phyloP scores from a whole-genome alignment of 495 filamentous ascomycete species.

The Penicillium mononematosum region DNA sequence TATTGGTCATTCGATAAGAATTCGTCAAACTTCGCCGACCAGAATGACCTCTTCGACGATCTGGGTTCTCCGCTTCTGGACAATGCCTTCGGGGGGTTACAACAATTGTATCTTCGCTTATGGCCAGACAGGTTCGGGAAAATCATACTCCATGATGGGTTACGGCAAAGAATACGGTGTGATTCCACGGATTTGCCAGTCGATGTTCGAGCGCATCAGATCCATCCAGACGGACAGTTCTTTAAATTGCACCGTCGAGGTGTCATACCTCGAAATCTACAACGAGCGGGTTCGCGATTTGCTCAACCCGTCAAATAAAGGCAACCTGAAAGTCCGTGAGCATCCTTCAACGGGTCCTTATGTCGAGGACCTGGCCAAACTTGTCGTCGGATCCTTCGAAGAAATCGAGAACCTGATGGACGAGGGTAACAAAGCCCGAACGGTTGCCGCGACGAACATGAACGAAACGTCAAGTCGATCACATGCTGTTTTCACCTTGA shows the following conservation, averaged over 20 bases:
- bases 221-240: constrained; percentile 74
- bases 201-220: constrained; percentile 90
- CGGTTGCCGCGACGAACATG: constrained; percentile 99
- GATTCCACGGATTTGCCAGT: constrained; percentile 95
- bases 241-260: constrained; percentile 88
- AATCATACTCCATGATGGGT: constrained; percentile 99
- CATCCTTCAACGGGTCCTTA: constrained; percentile 97
- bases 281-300: constrained; percentile 97
- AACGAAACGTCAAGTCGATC: constrained; percentile 98
- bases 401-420: constrained; percentile 99
- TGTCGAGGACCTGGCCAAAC: constrained; percentile 94
- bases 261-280: constrained; percentile 99
- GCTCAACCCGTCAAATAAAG: constrained; percentile 93
- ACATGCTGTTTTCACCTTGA: constrained; percentile 97
- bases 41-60: constrained; percentile 84
- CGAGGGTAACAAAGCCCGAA: constrained; percentile 97
- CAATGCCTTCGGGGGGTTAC: constrained; percentile 97
- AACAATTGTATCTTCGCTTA: constrained; percentile 99
- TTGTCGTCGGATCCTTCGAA: constrained; percentile 93
- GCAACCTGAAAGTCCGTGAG: constrained; percentile 94
- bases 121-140: constrained; percentile 97
- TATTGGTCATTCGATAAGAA: constrained; percentile 96
- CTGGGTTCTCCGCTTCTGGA: constrained; percentile 88
- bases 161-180: constrained; percentile 96
- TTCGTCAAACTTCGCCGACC: constrained; percentile 81